Evolutionary conservation across 2,329 filamentous ascomycete genomes (phyloP).

Genomic region (Phyllosticta paracitricarpa): DNA sequence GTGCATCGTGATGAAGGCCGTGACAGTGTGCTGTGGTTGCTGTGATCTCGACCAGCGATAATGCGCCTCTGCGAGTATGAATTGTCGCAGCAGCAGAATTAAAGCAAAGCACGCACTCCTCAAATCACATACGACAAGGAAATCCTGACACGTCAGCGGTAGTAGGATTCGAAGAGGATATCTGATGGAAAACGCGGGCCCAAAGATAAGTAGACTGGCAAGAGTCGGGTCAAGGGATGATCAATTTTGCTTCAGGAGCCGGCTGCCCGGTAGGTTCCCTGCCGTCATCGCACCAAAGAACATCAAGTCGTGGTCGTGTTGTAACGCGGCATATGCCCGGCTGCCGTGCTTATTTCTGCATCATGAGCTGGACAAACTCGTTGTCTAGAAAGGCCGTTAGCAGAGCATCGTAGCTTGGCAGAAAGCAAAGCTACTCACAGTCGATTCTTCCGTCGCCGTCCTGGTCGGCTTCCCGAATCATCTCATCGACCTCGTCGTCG

Average conservation of each 20-base stretch:
- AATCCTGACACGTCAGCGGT: constrained; percentile 5
- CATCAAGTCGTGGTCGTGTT: constrained; percentile 11
- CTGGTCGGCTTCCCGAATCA: constrained; percentile 56
- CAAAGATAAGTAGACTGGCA: constrained; percentile 6
- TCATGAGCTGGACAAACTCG: constrained; percentile 48
- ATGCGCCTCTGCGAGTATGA: neutral
- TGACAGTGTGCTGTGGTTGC: neutral
- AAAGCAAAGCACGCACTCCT: constrained; percentile 3
- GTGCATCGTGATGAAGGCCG: neutral
- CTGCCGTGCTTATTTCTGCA: constrained; percentile 38
- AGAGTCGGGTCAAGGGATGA: constrained; percentile 3
- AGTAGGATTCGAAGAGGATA: constrained; percentile 7
- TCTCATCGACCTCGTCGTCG: constrained; percentile 53
- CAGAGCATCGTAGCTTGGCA: neutral
- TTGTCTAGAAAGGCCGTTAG: constrained; percentile 33
- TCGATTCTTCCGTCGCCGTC: constrained; percentile 56
- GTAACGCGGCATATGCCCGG: constrained; percentile 1
- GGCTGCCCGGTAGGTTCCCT: constrained; percentile 3
- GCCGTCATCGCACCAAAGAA: constrained; percentile 10
- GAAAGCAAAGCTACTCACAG: constrained; percentile 35
- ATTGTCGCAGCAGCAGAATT: neutral
- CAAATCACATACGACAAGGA: constrained; percentile 9
- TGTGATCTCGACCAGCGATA: neutral
- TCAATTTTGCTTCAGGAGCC: neutral
- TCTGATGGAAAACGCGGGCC: constrained; percentile 7